These are phyloP conservation scores for Ceratocystis colombiana DNA, from an alignment of 2,329 filamentous ascomycete genomes.

Conservation along the genomic window DNA sequence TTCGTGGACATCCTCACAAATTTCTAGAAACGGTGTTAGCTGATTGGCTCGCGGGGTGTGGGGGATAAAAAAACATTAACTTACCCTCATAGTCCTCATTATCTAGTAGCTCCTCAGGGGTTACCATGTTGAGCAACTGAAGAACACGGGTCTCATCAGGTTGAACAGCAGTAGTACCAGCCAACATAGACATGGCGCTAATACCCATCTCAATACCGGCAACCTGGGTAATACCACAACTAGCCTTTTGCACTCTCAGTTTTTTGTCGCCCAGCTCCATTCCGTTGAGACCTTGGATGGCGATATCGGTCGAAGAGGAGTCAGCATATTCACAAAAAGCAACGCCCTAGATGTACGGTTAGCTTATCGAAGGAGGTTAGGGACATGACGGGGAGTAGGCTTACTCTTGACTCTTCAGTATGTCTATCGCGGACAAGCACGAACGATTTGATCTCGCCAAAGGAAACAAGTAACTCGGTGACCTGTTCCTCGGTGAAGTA, in stretches of 20 bases:
- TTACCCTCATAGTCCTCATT: slow-evolving; percentile 89
- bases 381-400: slow-evolving; percentile 31
- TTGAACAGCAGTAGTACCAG: slow-evolving; percentile 72
- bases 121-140: slow-evolving; percentile 97
- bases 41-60: neutral
- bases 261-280: slow-evolving; percentile 86
- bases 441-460: slow-evolving; percentile 89
- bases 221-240: slow-evolving; percentile 88
- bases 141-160: slow-evolving; percentile 74
- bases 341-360: slow-evolving; percentile 57
- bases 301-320: slow-evolving; percentile 62
- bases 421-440: slow-evolving; percentile 76
- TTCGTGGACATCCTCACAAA: slow-evolving; percentile 84
- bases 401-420: slow-evolving; percentile 77
- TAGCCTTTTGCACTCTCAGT: slow-evolving; percentile 78
- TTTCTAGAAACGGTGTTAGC: slow-evolving; percentile 56
- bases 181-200: slow-evolving; percentile 95
- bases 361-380: slow-evolving; percentile 27
- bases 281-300: slow-evolving; percentile 80
- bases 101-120: slow-evolving; percentile 85
- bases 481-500: slow-evolving; percentile 89
- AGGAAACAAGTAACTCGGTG: slow-evolving; percentile 76
- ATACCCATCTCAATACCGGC: slow-evolving; percentile 89
- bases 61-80: slow-evolving; percentile 26
- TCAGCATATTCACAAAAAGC: slow-evolving; percentile 94